These are phyloP conservation scores for Astrothelium macrocarpum DNA, from an alignment of 495 filamentous ascomycete species.

Conservation along the genomic window DNA sequence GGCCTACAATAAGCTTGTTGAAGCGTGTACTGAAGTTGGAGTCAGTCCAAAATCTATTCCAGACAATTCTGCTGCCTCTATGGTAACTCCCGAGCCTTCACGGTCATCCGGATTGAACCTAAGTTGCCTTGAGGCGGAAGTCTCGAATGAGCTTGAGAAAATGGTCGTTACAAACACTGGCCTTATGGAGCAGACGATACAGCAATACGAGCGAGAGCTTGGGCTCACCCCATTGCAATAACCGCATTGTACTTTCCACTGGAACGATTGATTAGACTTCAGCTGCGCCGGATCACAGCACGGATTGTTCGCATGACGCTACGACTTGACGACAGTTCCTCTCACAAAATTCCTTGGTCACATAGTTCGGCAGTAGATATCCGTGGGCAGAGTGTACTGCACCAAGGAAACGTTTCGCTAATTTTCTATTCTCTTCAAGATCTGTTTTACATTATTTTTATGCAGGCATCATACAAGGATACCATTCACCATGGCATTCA, in stretches of 20 bases:
- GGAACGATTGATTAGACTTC: neutral
- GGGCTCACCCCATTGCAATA: neutral
- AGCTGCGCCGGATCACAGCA: neutral
- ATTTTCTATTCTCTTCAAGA: too few relatives aligned
- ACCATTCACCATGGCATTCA: too few relatives aligned
- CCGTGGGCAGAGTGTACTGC: neutral
- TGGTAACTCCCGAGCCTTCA: neutral
- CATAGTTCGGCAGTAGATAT: neutral
- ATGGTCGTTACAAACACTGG: neutral
- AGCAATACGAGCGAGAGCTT: neutral
- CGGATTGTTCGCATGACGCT: neutral
- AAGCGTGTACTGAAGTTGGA: conserved; percentile 1
- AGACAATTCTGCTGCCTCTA: neutral
- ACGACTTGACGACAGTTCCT: neutral
- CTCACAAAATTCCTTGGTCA: neutral
- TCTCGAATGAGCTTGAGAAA: neutral
- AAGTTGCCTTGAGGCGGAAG: neutral
- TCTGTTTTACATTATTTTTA: too few relatives aligned
- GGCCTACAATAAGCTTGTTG: neutral
- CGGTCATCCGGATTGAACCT: neutral
- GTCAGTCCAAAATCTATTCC: conserved; percentile 1
- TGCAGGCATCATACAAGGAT: too few relatives aligned
- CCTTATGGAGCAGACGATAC: conserved; percentile 1
- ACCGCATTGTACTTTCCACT: neutral
- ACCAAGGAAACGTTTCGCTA: too few relatives aligned